A percentile compares a stretch with the other conserved stretches of the same genome.
Conservation (phyloP, 2,329 filamentous ascomycete species). For the Ilyonectria mors-panacis region DNA sequence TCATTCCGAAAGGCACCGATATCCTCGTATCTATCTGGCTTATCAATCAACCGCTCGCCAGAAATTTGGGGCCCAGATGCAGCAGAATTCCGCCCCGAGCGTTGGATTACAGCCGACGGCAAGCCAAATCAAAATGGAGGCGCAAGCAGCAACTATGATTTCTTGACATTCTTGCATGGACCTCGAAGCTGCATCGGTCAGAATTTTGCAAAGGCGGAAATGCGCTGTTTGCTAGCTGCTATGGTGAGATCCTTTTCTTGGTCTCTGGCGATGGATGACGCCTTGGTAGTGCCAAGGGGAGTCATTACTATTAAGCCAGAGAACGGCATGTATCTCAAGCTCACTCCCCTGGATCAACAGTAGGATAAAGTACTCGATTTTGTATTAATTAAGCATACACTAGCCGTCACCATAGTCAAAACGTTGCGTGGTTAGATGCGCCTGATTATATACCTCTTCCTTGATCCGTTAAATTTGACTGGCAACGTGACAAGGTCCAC, state of each 20-base stretch:
- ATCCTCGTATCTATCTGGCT: slow-evolving; percentile 72
- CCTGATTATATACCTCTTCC: too few species aligned
- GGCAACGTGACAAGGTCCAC: too few species aligned
- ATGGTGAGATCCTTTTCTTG: slow-evolving; percentile 76
- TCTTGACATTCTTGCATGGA: slow-evolving; percentile 86
- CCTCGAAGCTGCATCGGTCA: slow-evolving; percentile 87
- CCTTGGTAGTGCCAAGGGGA: slow-evolving; percentile 71
- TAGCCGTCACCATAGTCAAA: too few species aligned
- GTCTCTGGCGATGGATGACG: slow-evolving; percentile 70
- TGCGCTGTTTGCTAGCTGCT: slow-evolving; percentile 79
- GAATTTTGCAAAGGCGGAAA: slow-evolving; percentile 80
- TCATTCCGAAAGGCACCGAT: slow-evolving; percentile 75
- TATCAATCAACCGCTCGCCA: slow-evolving; percentile 76
- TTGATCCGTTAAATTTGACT: too few species aligned
- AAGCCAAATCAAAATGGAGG: slow-evolving; percentile 76
- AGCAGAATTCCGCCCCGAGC: slow-evolving; percentile 76
- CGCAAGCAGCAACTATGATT: slow-evolving; percentile 77
- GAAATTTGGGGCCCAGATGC: slow-evolving; percentile 79
- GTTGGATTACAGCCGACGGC: slow-evolving; percentile 70
- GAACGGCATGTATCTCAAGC: slow-evolving; percentile 74
- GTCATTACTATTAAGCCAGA: slow-evolving; percentile 78
- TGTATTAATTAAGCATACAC: too few species aligned
- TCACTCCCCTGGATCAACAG: slow-evolving; percentile 42
- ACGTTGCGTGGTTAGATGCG: too few species aligned
- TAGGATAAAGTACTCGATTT: too few species aligned